phyloP scores from a whole-genome alignment of 441 rosid genomes.

The Adansonia madagascariensis region DNA sequence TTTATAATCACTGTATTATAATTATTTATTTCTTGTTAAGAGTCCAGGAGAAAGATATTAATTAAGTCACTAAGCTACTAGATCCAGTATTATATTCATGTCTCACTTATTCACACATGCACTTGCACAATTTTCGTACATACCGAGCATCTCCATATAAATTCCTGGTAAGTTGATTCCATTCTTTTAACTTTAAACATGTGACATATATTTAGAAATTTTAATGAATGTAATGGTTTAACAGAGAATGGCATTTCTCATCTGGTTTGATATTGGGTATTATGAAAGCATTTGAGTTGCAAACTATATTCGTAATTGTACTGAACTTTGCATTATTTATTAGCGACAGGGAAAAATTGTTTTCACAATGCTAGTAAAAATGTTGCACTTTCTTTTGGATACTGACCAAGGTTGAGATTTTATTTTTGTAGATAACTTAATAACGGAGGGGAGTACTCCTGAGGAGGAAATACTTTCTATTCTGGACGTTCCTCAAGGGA shows the following conservation, averaged over 20 bases:
- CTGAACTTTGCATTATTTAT: background rate
- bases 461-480: conserved; percentile 86
- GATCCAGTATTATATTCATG: no score
- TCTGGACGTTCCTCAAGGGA: conserved; percentile 82
- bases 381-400: background rate
- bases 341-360: background rate
- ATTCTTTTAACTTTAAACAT: background rate
- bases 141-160: background rate
- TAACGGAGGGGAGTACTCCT: conserved; percentile 42
- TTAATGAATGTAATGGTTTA: background rate
- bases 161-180: background rate
- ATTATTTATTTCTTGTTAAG: background rate
- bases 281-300: background rate
- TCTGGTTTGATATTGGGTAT: background rate
- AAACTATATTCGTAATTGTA: background rate
- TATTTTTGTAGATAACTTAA: conserved; percentile 51
- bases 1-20: background rate
- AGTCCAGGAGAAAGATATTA: background rate
- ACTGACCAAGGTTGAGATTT: conserved; percentile 1
- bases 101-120: background rate
- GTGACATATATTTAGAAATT: background rate
- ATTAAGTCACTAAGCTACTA: background rate
- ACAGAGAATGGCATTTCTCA: background rate
- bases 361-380: background rate
- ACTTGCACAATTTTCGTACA: background rate